phyloP scores from a whole-genome alignment of 345 rosid genomes.

The Linum tenue region DNA sequence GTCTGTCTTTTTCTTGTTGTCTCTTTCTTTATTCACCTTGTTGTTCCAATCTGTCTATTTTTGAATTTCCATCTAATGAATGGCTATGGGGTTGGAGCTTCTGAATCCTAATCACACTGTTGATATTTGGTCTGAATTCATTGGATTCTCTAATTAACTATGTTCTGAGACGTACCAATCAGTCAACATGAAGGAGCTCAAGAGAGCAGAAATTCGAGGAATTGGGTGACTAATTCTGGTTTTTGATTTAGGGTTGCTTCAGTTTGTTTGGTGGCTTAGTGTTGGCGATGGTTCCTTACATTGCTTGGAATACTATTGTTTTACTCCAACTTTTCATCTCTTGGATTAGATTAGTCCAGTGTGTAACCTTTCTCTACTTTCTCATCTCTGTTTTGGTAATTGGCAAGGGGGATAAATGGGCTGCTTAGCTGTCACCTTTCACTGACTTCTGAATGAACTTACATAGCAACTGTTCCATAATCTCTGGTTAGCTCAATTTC shows the following conservation, averaged over 20 bases:
- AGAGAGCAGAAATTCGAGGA: no score
- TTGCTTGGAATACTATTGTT: no score
- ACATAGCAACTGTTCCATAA: no score
- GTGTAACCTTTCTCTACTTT: no score
- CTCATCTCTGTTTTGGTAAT: no score
- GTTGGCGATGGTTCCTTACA: no score
- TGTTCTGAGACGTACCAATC: not conserved
- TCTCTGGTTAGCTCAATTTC: not conserved
- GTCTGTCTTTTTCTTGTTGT: constrained; percentile 5
- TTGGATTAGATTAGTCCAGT: no score
- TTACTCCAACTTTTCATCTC: no score
- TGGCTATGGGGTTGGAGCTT: not conserved
- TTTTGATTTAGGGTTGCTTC: no score
- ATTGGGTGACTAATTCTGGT: no score
- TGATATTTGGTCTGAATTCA: not conserved
- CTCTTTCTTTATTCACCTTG: not conserved
- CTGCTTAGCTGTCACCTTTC: no score
- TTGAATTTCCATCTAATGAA: not conserved
- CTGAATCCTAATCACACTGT: not conserved
- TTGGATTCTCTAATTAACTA: not conserved
- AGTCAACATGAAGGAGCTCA: not conserved
- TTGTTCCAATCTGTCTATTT: not conserved
- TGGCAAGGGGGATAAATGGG: not conserved
- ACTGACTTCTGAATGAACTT: not conserved
- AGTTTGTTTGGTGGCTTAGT: no score